Percentiles rank a stretch among this genome's conserved stretches.
Conservation (phyloP, 345 rosid species). For the Excoecaria agallocha region DNA sequence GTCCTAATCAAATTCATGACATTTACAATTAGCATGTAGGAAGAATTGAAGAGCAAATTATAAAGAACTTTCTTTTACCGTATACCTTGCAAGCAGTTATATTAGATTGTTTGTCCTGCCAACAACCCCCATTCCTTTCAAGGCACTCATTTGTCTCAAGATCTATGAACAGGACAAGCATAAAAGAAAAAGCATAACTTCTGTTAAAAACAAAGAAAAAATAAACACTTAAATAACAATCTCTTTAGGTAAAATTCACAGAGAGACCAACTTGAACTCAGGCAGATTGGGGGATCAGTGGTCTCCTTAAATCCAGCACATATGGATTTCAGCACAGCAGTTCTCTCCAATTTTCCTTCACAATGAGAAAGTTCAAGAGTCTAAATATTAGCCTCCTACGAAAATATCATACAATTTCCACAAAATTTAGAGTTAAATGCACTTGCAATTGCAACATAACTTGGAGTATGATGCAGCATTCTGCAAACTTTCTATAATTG, state of each 20-base stretch:
- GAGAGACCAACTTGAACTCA: slow-evolving; percentile 54
- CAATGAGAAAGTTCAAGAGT: slow-evolving; percentile 12
- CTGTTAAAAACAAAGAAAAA: no score
- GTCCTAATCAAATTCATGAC: slow-evolving; percentile 20
- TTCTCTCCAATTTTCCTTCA: slow-evolving; percentile 78
- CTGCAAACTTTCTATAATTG: background rate
- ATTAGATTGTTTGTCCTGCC: slow-evolving; percentile 62
- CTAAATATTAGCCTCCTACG: slow-evolving; percentile 17
- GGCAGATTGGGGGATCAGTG: slow-evolving; percentile 71
- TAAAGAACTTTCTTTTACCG: background rate
- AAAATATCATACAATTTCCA: no score
- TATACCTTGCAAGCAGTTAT: slow-evolving; percentile 81
- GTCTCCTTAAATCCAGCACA: slow-evolving; percentile 91
- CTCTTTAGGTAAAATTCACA: background rate
- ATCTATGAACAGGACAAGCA: slow-evolving; percentile 38
- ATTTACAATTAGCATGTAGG: background rate
- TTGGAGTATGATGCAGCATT: background rate
- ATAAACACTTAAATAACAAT: no score
- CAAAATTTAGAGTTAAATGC: background rate
- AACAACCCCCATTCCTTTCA: slow-evolving; percentile 88
- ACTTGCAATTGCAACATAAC: background rate
- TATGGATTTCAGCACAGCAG: slow-evolving; percentile 72
- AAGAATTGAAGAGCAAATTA: background rate
- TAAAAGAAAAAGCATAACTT: background rate
- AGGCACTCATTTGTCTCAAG: slow-evolving; percentile 87